A percentile compares a stretch with the other conserved stretches of the same genome.
phyloP scores from a whole-genome alignment of 2,329 filamentous ascomycete genomes.

The Fusarium transvaalense region DNA sequence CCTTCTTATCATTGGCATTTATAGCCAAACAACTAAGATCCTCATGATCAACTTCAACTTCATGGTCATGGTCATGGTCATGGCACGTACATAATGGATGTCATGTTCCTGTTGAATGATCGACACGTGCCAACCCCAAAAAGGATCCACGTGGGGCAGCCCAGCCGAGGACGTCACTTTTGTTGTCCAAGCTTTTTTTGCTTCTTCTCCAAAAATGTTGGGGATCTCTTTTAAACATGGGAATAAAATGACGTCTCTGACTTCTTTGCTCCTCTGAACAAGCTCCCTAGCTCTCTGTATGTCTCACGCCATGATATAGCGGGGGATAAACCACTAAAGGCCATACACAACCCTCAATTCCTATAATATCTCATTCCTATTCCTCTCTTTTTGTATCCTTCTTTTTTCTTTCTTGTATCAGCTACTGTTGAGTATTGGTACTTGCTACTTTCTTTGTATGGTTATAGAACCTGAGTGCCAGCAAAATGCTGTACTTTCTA shows the following conservation, averaged over 20 bases:
- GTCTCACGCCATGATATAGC: conserved; percentile 34
- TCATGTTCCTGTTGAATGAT: conserved; percentile 17
- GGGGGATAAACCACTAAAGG: conserved; percentile 2
- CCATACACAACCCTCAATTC: conserved; percentile 16
- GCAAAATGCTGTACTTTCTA: conserved; percentile 40
- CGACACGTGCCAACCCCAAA: conserved; percentile 23
- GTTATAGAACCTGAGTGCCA: conserved; percentile 3
- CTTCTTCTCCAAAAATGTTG: conserved; percentile 43
- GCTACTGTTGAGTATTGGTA: background rate
- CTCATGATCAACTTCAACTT: conserved; percentile 33
- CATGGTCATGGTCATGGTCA: no score
- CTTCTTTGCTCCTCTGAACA: conserved; percentile 1
- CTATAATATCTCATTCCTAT: background rate
- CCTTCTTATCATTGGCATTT: background rate
- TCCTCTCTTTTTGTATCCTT: background rate
- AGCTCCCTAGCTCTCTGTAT: conserved; percentile 5
- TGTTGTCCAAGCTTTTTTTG: conserved; percentile 37
- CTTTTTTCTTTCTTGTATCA: background rate
- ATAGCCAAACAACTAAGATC: background rate
- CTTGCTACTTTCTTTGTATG: background rate
- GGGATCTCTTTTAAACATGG: conserved; percentile 17
- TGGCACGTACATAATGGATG: no score
- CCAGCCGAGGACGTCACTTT: conserved; percentile 32
- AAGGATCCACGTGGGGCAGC: conserved; percentile 34
- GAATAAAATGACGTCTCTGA: conserved; percentile 34